Percentiles rank a stretch among this genome's conserved stretches.
Conservation (phyloP, 1,284 basidiomycete genomes). For the Stygiomarasmius scandens region DNA sequence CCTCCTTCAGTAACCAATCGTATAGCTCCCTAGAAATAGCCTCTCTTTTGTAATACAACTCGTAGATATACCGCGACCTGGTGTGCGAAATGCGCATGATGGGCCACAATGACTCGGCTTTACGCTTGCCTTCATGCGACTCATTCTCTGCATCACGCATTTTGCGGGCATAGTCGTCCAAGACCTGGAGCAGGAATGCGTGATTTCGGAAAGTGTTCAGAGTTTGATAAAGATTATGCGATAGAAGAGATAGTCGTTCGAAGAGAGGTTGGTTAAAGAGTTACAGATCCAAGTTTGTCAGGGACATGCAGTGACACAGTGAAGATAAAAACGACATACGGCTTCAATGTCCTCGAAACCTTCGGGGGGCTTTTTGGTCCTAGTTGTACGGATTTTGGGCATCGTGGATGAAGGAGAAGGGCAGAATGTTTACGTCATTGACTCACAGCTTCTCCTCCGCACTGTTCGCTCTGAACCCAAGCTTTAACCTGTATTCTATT, state of each 20-base stretch:
- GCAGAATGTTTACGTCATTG: neutral
- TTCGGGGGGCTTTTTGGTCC: conserved; percentile 95
- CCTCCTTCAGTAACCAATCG: conserved; percentile 98
- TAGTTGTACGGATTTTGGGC: conserved; percentile 94
- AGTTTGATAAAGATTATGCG: too few relatives aligned
- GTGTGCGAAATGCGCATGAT: conserved; percentile 98
- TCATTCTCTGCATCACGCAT: conserved; percentile 98
- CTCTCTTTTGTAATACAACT: conserved; percentile 98
- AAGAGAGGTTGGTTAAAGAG: neutral
- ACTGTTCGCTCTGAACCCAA: too few relatives aligned
- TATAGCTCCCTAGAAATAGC: conserved; percentile 93
- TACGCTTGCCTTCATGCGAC: conserved; percentile 96
- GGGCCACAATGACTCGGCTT: conserved; percentile 96
- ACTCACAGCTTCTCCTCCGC: too few relatives aligned
- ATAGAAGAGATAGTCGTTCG: neutral
- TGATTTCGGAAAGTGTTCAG: too few relatives aligned
- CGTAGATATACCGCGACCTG: conserved; percentile 95
- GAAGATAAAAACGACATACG: conserved; percentile 41
- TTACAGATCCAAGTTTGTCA: conserved; percentile 5
- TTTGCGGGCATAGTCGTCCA: conserved; percentile 95
- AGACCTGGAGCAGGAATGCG: conserved; percentile 59
- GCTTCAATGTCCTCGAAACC: conserved; percentile 95
- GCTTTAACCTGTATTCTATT: too few relatives aligned
- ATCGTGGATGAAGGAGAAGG: conserved; percentile 35
- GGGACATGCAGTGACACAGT: neutral